Evolutionary conservation across 805 yeast genomes (phyloP), one percentile per base, ranked within the genome.

Genomic region (Groenewaldozyma tartarivorans): DNA sequence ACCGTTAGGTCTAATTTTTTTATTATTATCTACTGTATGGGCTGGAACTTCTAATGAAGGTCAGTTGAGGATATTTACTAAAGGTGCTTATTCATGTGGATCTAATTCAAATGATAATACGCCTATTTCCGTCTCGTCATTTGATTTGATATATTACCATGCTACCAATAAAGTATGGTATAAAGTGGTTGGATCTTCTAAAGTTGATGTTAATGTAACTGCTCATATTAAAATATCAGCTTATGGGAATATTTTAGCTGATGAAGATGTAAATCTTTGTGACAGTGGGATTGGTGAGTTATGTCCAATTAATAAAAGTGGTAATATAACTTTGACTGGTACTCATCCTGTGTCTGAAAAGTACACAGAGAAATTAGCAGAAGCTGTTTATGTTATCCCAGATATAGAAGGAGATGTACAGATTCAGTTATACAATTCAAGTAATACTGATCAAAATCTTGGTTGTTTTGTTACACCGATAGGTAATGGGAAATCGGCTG

Each of bases 381-480:
- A 49, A 5, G 44, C 57, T 31, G 64, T 62, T 7, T 60, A 52
- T 47, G 40, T 44, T 11, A 50, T 60, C 22, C 64, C 64, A 3
- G 64, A 60, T 39, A 47, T 60, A 19, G 63, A 60, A 39, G 63
- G 62, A 2, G 17, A 31, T 5, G 55, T 59, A 11, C 41, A 36
- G 13, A 51, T 59, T 24, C 35, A 38, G 32, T 26, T 48, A 3
- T 45, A 44, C 20, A 52, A 46, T 32, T 47, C 51, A 30, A 43
- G 29, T 11, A 24, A 48, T 26, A 40, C 48, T 6, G 36, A 30
- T 17, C 50, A 54, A 18, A 41, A 38, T 19, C 37, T 49, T 11
- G 61, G 57, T 16, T 57, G 61, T 42, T 48, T 51, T 29, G 27
- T 34, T 21, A 46, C 64, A 4, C 43, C 52, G 6, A 48, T 61